A percentile compares a stretch with the other conserved stretches of the same genome.
Conservation (phyloP, 2,329 filamentous ascomycete genomes). For the Dothiorella sarmentorum region DNA sequence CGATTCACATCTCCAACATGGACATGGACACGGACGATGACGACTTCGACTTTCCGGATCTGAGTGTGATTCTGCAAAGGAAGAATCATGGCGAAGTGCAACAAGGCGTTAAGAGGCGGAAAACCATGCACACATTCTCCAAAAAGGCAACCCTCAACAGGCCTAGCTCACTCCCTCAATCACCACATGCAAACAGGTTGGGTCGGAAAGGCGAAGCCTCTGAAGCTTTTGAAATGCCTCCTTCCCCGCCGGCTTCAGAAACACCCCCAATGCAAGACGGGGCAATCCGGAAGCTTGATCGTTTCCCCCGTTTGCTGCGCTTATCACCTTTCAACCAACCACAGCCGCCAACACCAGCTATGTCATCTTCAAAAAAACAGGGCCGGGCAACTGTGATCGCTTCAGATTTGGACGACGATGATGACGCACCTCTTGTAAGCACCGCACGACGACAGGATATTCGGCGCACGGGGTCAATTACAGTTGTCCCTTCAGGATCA, state of each 20-base stretch:
- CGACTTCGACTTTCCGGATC: slow-evolving; percentile 27
- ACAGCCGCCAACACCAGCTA: slow-evolving; percentile 19
- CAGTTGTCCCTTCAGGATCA: slow-evolving; percentile 15
- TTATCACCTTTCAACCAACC: slow-evolving; percentile 3
- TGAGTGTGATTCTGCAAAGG: slow-evolving; percentile 23
- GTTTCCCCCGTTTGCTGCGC: slow-evolving; percentile 14
- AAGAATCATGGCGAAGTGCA: slow-evolving; percentile 20
- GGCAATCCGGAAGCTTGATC: neutral
- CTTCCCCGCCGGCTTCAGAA: slow-evolving; percentile 41
- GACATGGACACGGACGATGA: slow-evolving; percentile 23
- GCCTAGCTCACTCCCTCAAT: slow-evolving; percentile 10
- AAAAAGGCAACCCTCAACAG: neutral
- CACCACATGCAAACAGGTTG: neutral
- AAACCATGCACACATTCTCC: slow-evolving; percentile 16
- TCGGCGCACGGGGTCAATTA: neutral
- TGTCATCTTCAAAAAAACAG: slow-evolving; percentile 18
- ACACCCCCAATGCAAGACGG: slow-evolving; percentile 24
- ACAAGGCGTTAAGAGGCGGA: slow-evolving; percentile 23
- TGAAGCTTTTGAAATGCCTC: slow-evolving; percentile 38
- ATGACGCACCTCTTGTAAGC: slow-evolving; percentile 14
- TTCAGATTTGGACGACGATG: slow-evolving; percentile 14
- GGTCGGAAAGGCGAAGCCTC: neutral
- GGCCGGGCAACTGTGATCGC: neutral
- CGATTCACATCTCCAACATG: neutral
- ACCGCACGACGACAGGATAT: neutral